phyloP scores from a whole-genome alignment of 805 yeast genomes.

The Cyberlindnera americana region DNA sequence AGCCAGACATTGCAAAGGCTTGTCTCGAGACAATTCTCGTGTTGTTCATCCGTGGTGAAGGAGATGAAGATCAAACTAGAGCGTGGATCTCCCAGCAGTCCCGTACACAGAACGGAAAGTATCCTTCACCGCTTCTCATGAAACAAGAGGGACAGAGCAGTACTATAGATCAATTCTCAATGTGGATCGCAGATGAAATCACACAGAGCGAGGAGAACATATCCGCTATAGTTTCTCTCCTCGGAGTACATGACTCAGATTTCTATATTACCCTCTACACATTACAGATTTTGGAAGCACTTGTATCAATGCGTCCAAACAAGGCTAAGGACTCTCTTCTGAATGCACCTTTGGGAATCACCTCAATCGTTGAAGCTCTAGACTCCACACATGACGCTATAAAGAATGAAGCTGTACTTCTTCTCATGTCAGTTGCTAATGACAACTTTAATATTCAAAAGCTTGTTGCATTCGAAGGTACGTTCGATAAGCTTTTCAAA shows the following conservation, averaged over 20 bases:
- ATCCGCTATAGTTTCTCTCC: slow-evolving; percentile 38
- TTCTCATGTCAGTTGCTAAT: slow-evolving; percentile 79
- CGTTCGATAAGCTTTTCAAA: slow-evolving; percentile 77
- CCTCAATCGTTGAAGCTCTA: slow-evolving; percentile 61
- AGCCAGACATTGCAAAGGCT: slow-evolving; percentile 70
- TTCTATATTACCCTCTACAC: slow-evolving; percentile 80
- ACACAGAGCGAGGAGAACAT: slow-evolving; percentile 50
- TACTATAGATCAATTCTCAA: slow-evolving; percentile 74
- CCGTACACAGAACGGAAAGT: slow-evolving; percentile 69
- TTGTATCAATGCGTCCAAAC: slow-evolving; percentile 70
- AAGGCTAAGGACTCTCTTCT: slow-evolving; percentile 73
- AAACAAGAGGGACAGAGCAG: slow-evolving; percentile 38
- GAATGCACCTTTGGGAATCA: slow-evolving; percentile 72
- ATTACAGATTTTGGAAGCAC: slow-evolving; percentile 78
- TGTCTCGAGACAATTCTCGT: slow-evolving; percentile 82
- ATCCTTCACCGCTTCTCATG: slow-evolving; percentile 66
- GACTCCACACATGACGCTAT: slow-evolving; percentile 77
- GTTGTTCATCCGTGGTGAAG: slow-evolving; percentile 68
- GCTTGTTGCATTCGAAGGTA: slow-evolving; percentile 89
- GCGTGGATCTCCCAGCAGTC: slow-evolving; percentile 75
- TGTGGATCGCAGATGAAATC: slow-evolving; percentile 94
- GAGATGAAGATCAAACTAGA: slow-evolving; percentile 60
- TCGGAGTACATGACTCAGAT: slow-evolving; percentile 44
- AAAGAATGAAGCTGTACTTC: slow-evolving; percentile 79
- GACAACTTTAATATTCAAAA: slow-evolving; percentile 86